phyloP scores from a whole-genome alignment of 2,329 filamentous ascomycete genomes.

The Zymoseptoria passerinii region DNA sequence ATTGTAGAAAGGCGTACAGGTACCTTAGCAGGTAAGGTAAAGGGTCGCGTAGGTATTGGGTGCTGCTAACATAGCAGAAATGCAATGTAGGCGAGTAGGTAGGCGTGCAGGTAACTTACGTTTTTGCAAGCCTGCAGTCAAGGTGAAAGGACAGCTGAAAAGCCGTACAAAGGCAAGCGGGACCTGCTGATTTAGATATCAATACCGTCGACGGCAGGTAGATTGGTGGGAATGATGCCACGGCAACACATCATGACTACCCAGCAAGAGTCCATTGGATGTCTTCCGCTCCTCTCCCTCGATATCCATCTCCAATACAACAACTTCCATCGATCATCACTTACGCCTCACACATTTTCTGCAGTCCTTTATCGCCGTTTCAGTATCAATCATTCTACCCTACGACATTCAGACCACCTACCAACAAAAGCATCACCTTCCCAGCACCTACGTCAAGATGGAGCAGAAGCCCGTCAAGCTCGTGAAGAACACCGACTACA shows the following conservation, averaged over 20 bases:
- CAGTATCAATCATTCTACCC: conserved; percentile 6
- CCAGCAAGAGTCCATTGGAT: not conserved
- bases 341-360: not conserved
- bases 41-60: too few relatives aligned
- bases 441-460: conserved; percentile 16
- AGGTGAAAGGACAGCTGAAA: too few relatives aligned
- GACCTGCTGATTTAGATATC: too few relatives aligned
- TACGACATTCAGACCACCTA: conserved; percentile 16
- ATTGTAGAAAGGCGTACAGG: too few relatives aligned
- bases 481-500: conserved; percentile 21
- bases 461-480: conserved; percentile 16
- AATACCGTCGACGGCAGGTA: not conserved
- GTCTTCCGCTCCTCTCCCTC: not conserved
- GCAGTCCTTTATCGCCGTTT: not conserved
- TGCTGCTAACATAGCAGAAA: too few relatives aligned
- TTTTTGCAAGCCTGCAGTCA: too few relatives aligned
- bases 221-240: not conserved
- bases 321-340: not conserved
- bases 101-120: too few relatives aligned
- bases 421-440: conserved; percentile 16
- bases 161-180: too few relatives aligned
- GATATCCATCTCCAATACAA: not conserved
- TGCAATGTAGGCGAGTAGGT: too few relatives aligned
- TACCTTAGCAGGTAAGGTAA: too few relatives aligned
- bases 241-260: not conserved